Conservation (phyloP, 805 yeast genomes). For the Wickerhamiella australiensis region DNA sequence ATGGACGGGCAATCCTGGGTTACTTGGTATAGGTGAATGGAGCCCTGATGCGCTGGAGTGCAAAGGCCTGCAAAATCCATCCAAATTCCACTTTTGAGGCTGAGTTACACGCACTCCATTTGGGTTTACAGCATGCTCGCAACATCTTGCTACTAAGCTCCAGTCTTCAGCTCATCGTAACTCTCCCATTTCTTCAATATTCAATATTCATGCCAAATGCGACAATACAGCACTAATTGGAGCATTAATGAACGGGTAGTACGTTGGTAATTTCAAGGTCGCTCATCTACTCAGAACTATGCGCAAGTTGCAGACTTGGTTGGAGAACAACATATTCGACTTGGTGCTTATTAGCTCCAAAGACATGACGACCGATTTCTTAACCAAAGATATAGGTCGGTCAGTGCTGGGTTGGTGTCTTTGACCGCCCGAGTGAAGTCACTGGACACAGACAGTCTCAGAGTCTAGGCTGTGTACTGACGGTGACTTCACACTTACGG, state of each 20-base stretch:
- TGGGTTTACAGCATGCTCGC: not conserved
- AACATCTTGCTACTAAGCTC: not conserved
- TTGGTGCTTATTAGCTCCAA: not conserved
- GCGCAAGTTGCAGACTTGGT: not conserved
- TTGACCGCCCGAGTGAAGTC: not conserved
- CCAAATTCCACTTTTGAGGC: constrained; percentile 4
- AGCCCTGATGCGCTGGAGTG: not conserved
- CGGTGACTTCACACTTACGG: no score
- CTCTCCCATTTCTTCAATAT: no score
- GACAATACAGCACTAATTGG: not conserved
- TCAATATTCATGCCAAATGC: not conserved
- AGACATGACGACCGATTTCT: not conserved
- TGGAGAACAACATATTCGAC: not conserved
- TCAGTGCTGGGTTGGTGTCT: not conserved
- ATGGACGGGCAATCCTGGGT: not conserved
- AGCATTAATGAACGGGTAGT: not conserved
- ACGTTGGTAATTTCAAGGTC: not conserved
- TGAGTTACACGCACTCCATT: not conserved
- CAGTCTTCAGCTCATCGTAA: no score
- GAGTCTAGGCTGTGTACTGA: no score
- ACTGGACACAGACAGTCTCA: no score
- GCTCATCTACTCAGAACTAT: not conserved
- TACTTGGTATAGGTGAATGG: not conserved
- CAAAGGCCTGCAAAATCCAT: not conserved
- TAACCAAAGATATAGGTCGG: not conserved